phyloP scores from a whole-genome alignment of 2,329 filamentous ascomycete genomes.

The Aureobasidium vineae region DNA sequence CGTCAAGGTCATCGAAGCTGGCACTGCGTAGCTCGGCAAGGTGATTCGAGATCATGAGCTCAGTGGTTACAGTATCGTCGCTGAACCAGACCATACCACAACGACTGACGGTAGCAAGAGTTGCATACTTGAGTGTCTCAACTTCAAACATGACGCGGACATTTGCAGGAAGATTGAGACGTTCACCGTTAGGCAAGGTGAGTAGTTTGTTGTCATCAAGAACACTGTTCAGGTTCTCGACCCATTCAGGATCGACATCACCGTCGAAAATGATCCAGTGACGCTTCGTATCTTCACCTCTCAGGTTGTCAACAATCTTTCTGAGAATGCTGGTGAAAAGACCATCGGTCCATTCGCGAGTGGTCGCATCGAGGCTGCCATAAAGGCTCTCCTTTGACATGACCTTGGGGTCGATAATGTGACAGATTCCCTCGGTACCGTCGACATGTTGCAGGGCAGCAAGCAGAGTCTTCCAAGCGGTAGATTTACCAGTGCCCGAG shows the following conservation, averaged over 20 bases:
- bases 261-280: conserved; percentile 99
- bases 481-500: conserved; percentile 95
- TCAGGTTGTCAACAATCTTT: conserved; percentile 98
- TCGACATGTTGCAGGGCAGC: conserved; percentile 90
- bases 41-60: conserved; percentile 92
- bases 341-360: conserved; percentile 97
- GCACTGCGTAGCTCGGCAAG: conserved; percentile 77
- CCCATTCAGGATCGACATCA: conserved; percentile 98
- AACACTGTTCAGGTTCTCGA: conserved; percentile 99
- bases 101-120: conserved; percentile 96
- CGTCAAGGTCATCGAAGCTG: conserved; percentile 92
- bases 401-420: conserved; percentile 98
- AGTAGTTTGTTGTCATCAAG: conserved; percentile 98
- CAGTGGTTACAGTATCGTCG: conserved; percentile 89
- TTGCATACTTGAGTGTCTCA: conserved; percentile 95
- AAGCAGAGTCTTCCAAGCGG: conserved; percentile 88
- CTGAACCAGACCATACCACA: conserved; percentile 99
- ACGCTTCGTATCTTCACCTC: conserved; percentile 92
- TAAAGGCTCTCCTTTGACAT: conserved; percentile 99
- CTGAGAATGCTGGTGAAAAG: conserved; percentile 96
- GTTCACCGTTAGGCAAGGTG: conserved; percentile 95
- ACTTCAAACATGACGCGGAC: conserved; percentile 99
- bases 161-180: conserved; percentile 88
- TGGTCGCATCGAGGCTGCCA: conserved; percentile 92
- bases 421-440: conserved; percentile 86